Base-by-base conservation (phyloP, 176 grass and related monocot species). In the Leersia perrieri region DNA sequence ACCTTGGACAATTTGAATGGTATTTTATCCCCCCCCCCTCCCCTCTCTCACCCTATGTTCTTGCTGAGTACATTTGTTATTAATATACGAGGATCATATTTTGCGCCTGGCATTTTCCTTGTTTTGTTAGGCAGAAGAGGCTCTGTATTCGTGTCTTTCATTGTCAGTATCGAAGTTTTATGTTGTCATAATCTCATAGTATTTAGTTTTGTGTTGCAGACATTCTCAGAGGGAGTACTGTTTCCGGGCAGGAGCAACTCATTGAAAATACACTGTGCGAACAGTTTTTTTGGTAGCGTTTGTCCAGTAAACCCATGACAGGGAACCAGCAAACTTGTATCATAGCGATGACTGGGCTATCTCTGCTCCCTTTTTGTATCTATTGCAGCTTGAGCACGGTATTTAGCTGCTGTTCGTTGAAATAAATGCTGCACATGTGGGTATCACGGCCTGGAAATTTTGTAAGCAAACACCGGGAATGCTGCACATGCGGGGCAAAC, bases 341-440 rank as follows among this genome's bases (percentile, higher is more conserved):
- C 10, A 41, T 72, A 85, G 26, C 60, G 58, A 40, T 69, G 20
- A 63, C 26, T 44, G 26, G 30, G 29, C 16, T 58, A n/a, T 65
- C 42, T 22, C 40, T 60, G 33, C 76, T 38, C 68, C 64, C 39
- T 70, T 5, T 72, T 20, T 47, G 0, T 60, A 65, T 29, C 20
- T 63, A 30, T 82, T 82, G 20, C 0, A 44, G 69, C 68, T 47
- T 73, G 28, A 73, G 22, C 51, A 61, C 25, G 49, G 49, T 53
- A 28, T 33, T 8, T 32, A 18, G 61, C 58, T 40, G 72, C 73
- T 53, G 16, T 71, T 64, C 22, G 14, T 69, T 77, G 82, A 55
- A 85, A 85, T 80, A 75, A 84, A 40, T 81, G 41, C 18, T 71
- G 78, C 63, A 66, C 23, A 76, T 72, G 41, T 72, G 16, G 27